phyloP scores from a whole-genome alignment of 768 basidiomycete species.

The Mycena albidolilacea region DNA sequence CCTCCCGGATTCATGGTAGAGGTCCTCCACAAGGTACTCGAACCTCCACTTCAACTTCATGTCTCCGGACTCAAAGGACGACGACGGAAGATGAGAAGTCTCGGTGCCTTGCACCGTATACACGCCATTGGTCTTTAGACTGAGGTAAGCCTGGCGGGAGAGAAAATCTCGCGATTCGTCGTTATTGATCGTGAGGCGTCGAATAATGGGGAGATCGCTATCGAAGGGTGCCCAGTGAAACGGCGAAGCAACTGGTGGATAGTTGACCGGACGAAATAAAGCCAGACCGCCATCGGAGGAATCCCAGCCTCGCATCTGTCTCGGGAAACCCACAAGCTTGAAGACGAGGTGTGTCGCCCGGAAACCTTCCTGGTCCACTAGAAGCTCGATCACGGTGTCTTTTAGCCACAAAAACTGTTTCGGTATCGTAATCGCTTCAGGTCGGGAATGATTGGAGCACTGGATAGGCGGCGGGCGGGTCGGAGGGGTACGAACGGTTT shows the following conservation, averaged over 20 bases:
- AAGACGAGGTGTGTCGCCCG: slow-evolving; percentile 74
- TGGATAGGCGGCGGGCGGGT: slow-evolving; percentile 29
- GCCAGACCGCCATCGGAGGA: slow-evolving; percentile 63
- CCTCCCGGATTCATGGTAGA: slow-evolving; percentile 60
- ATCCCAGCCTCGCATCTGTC: slow-evolving; percentile 47
- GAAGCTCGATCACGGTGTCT: slow-evolving; percentile 68
- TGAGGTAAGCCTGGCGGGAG: slow-evolving; percentile 80
- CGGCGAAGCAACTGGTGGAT: slow-evolving; percentile 66
- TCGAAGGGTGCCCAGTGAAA: slow-evolving; percentile 85
- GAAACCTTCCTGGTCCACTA: slow-evolving; percentile 90
- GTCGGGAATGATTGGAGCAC: slow-evolving; percentile 24
- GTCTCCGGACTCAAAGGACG: slow-evolving; percentile 38
- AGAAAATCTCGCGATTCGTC: slow-evolving; percentile 83
- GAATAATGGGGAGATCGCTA: slow-evolving; percentile 72
- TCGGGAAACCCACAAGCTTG: slow-evolving; percentile 67
- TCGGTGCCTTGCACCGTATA: slow-evolving; percentile 83
- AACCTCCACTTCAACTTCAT: slow-evolving; percentile 80
- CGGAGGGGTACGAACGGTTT: slow-evolving; percentile 16
- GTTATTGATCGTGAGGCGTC: slow-evolving; percentile 76
- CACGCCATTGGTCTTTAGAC: slow-evolving; percentile 79
- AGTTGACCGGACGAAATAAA: slow-evolving; percentile 71
- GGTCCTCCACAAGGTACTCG: slow-evolving; percentile 81
- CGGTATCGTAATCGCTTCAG: slow-evolving; percentile 47
- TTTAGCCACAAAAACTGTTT: slow-evolving; percentile 67
- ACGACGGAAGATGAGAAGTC: slow-evolving; percentile 48